Base-by-base conservation (phyloP, 2,329 filamentous ascomycete species). In the Aspergillus hortae region DNA sequence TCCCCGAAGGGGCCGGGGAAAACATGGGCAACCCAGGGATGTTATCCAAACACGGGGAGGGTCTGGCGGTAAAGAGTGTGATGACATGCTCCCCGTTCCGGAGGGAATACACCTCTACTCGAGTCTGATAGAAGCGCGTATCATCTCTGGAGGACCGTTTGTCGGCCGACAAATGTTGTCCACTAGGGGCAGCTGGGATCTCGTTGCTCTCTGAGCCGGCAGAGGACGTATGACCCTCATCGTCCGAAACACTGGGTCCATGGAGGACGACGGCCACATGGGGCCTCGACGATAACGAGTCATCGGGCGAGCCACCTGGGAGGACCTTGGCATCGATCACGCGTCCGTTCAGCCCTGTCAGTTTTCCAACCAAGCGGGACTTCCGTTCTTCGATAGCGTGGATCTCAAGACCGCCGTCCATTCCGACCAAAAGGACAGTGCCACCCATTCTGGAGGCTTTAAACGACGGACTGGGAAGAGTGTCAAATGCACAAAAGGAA, bases 71-170 rank as follows among this genome's bases (percentile, higher is more conserved):
- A 54, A 95, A 85, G 7, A 97, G 76, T 0, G 89, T 87, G 23
- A 86, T 82, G 49, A 96, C 73, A 50, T 83, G 82, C 55, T 82
- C 80, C 61, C 85, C 86, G n/a, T 86, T 89, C 60, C 82, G 84
- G 54, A 97, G 75, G 1, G 92, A 96, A 70, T 92, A 95, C 0
- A 97, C 77, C 61, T 96, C 90, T 5, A 96, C 90, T 0, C 87
- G 87, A 0, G 92, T 96, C 70, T 95, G 91, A 64, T 92, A 95
- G 44, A 62, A 64, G 15, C 56, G 57, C 1, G 58, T 48, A 9
- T 72, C 69, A 5, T 69, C 65, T 46, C 58, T 66, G 19, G 38
- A 61, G 7, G 54, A 42, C 9, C 63, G 63, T 43, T 50, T 58
- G 43, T 64, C 62, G 44, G 54, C 51, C 25, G 51, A 53, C 36